phyloP scores from a whole-genome alignment of 441 rosid species.

The Populus trichocarpa region DNA sequence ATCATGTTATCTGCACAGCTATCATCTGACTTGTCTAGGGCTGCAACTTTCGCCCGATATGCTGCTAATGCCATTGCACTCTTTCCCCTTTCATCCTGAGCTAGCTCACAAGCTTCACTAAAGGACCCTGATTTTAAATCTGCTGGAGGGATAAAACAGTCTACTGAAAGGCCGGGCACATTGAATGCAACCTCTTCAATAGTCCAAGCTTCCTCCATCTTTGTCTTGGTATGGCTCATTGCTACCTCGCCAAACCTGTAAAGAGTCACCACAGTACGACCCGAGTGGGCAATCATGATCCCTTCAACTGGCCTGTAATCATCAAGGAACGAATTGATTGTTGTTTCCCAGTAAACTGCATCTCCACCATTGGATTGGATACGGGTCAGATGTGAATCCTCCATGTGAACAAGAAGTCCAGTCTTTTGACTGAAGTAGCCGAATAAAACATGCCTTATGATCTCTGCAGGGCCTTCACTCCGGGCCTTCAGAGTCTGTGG shows the following conservation, averaged over 20 bases:
- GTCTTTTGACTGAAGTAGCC: conserved; percentile 96
- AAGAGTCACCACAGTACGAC: conserved; percentile 74
- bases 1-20: conserved; percentile 31
- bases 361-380: conserved; percentile 79
- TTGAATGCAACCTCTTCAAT: conserved; percentile 97
- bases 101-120: conserved; percentile 56
- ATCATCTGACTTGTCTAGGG: conserved; percentile 50
- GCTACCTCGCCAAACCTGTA: conserved; percentile 86
- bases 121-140: conserved; percentile 57
- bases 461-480: conserved; percentile 92
- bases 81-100: conserved; percentile 63
- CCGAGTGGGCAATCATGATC: conserved; percentile 90
- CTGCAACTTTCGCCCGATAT: conserved; percentile 66
- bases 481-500: conserved; percentile 71
- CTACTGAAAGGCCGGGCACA: conserved; percentile 77
- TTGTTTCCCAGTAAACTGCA: conserved; percentile 89
- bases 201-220: conserved; percentile 91
- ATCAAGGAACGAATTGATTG: conserved; percentile 68
- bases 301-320: conserved; percentile 88
- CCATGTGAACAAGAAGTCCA: conserved; percentile 78
- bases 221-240: conserved; percentile 87
- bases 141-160: conserved; percentile 87
- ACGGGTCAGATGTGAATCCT: conserved; percentile 86
- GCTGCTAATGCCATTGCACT: conserved; percentile 38
- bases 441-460: conserved; percentile 79